Percentiles rank a stretch among this genome's conserved stretches.
Evolutionary conservation across 1,139 yeast species (phyloP).

Genomic region (Pichia sp.): DNA sequence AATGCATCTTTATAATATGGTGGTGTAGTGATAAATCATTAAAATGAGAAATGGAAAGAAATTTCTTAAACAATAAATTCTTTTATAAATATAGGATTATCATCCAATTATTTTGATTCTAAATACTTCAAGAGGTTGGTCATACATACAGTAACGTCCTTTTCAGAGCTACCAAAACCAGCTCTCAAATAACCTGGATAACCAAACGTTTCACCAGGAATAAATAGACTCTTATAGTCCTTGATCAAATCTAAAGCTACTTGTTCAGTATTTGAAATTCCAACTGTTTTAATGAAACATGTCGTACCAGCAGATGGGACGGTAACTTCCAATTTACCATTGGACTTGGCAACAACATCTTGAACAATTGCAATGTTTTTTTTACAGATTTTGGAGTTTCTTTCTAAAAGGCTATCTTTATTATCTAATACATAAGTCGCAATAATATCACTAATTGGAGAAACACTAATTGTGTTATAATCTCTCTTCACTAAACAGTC

Average conservation of each 20-base stretch:
- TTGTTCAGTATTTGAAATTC: neutral
- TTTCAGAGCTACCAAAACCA: neutral
- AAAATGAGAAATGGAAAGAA: neutral
- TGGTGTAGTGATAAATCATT: neutral
- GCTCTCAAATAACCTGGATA: neutral
- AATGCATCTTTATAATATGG: neutral
- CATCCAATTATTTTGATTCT: neutral
- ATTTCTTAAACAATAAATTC: neutral
- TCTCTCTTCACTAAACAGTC: neutral
- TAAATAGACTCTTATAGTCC: neutral
- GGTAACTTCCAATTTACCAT: neutral
- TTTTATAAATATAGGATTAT: too few species aligned
- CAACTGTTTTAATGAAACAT: neutral
- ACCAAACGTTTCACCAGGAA: neutral
- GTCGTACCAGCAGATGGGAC: neutral
- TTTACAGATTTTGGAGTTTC: neutral
- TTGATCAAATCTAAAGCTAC: neutral
- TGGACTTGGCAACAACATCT: neutral
- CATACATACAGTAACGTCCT: neutral
- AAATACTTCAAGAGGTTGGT: neutral
- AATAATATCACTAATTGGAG: neutral
- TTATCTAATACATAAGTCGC: neutral
- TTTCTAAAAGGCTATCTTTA: neutral
- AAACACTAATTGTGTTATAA: neutral
- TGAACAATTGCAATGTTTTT: neutral